A percentile compares a stretch with the other conserved stretches of the same genome.
phyloP scores from a whole-genome alignment of 495 filamentous ascomycete genomes.

The Penicillium maclennaniae region DNA sequence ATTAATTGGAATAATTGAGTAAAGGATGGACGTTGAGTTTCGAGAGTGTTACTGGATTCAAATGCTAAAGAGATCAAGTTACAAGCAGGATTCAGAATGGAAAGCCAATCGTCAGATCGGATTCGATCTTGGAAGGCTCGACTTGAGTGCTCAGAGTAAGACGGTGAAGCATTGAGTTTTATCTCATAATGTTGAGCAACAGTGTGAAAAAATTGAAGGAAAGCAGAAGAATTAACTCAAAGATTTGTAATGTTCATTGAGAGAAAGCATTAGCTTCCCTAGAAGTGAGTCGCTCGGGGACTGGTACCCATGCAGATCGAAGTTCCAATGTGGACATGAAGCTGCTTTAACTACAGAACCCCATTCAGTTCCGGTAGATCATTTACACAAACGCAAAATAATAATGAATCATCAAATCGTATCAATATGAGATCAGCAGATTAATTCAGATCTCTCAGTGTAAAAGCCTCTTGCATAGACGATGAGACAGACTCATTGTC shows the following conservation, averaged over 20 bases:
- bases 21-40: too few species aligned
- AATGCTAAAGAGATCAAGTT: too few species aligned
- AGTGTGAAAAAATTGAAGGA: neutral
- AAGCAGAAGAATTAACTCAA: neutral
- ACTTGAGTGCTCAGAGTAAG: neutral
- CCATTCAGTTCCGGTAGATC: neutral
- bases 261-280: too few species aligned
- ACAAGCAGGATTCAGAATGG: too few species aligned
- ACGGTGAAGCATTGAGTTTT: neutral
- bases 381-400: neutral
- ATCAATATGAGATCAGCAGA: constrained; percentile 8
- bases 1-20: too few species aligned
- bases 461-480: neutral
- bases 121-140: neutral
- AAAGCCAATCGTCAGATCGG: neutral
- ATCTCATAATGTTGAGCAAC: neutral
- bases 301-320: neutral
- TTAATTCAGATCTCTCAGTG: neutral
- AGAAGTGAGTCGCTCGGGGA: too few species aligned
- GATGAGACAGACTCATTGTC: constrained; percentile 14
- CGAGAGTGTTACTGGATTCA: too few species aligned
- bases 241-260: too few species aligned
- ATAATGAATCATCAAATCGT: constrained; percentile 17
- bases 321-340: neutral
- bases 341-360: neutral